Base-by-base conservation (phyloP, 164 flowering plant species). In the Tetrastigma voinierianum region DNA sequence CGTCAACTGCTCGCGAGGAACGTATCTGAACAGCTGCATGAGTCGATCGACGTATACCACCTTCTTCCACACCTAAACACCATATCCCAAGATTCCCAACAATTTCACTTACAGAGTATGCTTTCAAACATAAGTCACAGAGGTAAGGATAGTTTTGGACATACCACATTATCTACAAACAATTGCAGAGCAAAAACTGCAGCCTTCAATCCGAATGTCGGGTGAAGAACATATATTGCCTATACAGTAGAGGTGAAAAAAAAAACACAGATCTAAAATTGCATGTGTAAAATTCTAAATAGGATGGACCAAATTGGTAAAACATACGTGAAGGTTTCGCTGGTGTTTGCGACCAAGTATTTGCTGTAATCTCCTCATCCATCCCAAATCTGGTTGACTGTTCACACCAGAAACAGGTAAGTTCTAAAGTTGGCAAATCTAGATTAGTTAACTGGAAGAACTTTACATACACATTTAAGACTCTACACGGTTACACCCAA, bases 221-320 rank as follows among this genome's bases (percentile, higher is more conserved):
- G n/a, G 73, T 96, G 99, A 57, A 96, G 93, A 75, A 93, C 83
- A 75, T 96, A 96, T n/a, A n/a, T 88, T 49, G 97, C 97, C 99
- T 96, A 61, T 25, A 78, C 14, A 65, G 10, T 62, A 17, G 51
- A 77, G 53, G 64, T 19, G 23, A 32, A 23, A 65, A 74, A n/a
- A n/a, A n/a, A n/a, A n/a, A n/a, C n/a, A 74, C 16, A 72, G 67
- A 72, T 73, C 18, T 9, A 52, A 67, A 7, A 25, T 13, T 13
- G 61, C 40, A 54, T n/a, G n/a, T n/a, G 46, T 43, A n/a, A 10
- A 6, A 45, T 19, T 57, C 51, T 43, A 32, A 32, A 54, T 20
- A 18, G 18, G 10, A 58, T 32, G 9, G 55, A 23, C 52, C 21
- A 45, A 12, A 17, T 18, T 15, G 58, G 45, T 7, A 57, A 45